Evolutionary conservation across 257 asterid species (phyloP).

Genomic region (Solanum clarkiae): DNA sequence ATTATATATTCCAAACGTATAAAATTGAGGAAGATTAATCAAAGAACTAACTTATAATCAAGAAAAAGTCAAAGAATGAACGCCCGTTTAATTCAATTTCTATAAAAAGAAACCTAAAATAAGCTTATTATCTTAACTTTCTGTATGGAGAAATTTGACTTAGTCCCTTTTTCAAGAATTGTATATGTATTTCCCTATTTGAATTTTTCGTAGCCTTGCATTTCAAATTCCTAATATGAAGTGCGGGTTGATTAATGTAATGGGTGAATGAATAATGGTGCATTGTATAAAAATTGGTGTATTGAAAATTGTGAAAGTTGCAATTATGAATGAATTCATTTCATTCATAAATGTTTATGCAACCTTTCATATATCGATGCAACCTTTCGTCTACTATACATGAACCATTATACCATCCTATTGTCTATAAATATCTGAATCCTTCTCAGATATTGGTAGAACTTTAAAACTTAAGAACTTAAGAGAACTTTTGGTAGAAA

Average conservation of each 20-base stretch:
- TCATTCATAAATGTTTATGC: too few relatives aligned
- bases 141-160: background rate
- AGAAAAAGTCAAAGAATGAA: background rate
- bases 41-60: background rate
- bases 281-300: too few relatives aligned
- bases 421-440: too few relatives aligned
- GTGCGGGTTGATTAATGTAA: background rate
- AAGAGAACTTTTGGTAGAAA: too few relatives aligned
- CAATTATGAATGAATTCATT: too few relatives aligned
- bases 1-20: background rate
- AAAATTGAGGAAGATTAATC: background rate
- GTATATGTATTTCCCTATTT: background rate
- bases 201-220: background rate
- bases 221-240: background rate
- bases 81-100: background rate
- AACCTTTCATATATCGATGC: too few relatives aligned
- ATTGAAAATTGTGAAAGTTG: too few relatives aligned
- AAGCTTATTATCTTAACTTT: background rate
- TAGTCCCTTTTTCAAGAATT: background rate
- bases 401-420: too few relatives aligned
- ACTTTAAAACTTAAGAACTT: too few relatives aligned
- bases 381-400: too few relatives aligned
- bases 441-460: too few relatives aligned
- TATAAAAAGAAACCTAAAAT: background rate
- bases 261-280: too few relatives aligned